phyloP scores from a whole-genome alignment of 163 green algal species.

The Scenedesmus sp. region DNA sequence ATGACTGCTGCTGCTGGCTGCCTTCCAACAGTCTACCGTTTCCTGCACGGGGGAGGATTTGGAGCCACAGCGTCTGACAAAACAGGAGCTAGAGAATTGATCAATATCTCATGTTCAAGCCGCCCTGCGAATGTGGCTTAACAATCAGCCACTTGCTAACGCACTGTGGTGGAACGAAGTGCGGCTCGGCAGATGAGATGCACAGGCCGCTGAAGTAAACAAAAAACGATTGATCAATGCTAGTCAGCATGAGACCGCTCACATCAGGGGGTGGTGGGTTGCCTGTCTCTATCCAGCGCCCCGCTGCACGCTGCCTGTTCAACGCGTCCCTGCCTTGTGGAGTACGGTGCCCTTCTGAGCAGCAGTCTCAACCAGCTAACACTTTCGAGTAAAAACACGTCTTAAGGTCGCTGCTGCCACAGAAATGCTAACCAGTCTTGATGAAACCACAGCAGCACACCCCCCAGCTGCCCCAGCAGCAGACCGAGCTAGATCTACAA shows the following conservation, averaged over 20 bases:
- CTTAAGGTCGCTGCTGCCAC: neutral
- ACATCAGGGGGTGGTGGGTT: neutral
- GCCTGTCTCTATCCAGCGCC: neutral
- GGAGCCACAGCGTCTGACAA: neutral
- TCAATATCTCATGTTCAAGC: neutral
- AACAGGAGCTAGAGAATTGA: neutral
- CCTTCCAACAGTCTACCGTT: conserved; percentile 1
- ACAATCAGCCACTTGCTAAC: conserved; percentile 10
- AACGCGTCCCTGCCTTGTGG: neutral
- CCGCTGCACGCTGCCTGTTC: conserved; percentile 2
- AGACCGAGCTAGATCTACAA: neutral
- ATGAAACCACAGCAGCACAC: too few species aligned
- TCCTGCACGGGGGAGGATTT: neutral
- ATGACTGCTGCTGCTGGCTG: conserved; percentile 25
- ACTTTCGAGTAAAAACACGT: neutral
- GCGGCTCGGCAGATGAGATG: neutral
- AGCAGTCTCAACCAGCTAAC: neutral
- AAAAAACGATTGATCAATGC: neutral
- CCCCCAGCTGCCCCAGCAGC: conserved; percentile 2
- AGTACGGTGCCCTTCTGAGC: neutral
- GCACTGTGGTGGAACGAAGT: neutral
- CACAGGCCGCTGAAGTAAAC: neutral
- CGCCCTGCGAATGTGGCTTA: neutral
- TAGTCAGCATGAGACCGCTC: neutral
- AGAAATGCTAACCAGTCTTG: neutral